A percentile compares a stretch with the other conserved stretches of the same genome.
Conservation (phyloP, 2,329 filamentous ascomycete genomes). For the Hypomyces rosellus region DNA sequence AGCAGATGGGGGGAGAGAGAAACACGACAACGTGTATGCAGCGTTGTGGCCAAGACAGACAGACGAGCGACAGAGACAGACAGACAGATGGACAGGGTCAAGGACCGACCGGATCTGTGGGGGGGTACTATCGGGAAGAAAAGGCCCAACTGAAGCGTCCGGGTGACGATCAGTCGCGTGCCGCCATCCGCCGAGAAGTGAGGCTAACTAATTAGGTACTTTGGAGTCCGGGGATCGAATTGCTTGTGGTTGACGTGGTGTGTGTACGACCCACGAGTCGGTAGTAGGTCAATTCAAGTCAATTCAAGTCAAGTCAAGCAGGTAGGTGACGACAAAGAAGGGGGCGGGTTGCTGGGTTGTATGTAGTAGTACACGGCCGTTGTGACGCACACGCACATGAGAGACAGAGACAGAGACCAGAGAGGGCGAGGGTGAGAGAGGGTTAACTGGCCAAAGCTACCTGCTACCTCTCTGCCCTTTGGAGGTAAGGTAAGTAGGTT, state of each 20-base stretch:
- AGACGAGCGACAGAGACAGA: no score
- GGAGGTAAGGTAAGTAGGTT: no score
- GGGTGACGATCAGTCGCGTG: slow-evolving; percentile 11
- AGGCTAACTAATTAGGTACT: not conserved
- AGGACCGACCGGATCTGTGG: no score
- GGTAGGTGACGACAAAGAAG: no score
- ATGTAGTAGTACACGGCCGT: no score
- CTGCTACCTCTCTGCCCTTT: not conserved
- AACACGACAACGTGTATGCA: not conserved
- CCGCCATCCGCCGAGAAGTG: slow-evolving; percentile 3
- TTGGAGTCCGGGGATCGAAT: no score
- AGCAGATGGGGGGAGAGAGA: slow-evolving; percentile 5
- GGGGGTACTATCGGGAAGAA: slow-evolving; percentile 4
- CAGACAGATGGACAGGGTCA: no score
- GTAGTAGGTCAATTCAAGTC: no score
- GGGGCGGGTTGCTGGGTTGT: no score
- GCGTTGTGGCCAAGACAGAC: no score
- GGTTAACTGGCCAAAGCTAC: not conserved
- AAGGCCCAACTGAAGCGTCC: slow-evolving; percentile 4
- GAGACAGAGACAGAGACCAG: not conserved
- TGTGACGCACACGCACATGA: no score
- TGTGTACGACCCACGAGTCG: not conserved
- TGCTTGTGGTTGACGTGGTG: not conserved
- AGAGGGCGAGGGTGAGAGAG: not conserved
- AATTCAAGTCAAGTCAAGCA: no score